Conservation (phyloP, 2,329 filamentous ascomycete genomes). For the Exophiala aquamarina region DNA sequence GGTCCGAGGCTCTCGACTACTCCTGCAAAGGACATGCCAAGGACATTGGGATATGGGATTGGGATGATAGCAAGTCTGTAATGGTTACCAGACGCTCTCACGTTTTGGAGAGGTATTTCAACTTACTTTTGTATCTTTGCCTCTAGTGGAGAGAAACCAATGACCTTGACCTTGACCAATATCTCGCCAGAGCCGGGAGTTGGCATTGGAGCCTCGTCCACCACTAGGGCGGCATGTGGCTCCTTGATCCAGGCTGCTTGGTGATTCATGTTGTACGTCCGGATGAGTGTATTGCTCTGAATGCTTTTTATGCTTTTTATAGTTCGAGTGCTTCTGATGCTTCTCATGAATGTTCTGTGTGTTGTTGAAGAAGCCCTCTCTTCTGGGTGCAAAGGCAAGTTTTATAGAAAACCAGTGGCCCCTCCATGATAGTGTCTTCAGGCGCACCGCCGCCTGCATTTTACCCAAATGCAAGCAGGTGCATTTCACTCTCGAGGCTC, state of each 20-base stretch:
- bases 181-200: constrained; percentile 16
- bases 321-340: no score
- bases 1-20: constrained; percentile 18
- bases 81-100: background rate
- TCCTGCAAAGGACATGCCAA: constrained; percentile 22
- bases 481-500: no score
- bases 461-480: no score
- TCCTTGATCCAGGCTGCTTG: constrained; percentile 13
- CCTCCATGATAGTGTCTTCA: no score
- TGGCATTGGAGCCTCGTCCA: constrained; percentile 5
- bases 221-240: constrained; percentile 4
- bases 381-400: no score
- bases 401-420: no score
- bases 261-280: constrained; percentile 8
- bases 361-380: no score
- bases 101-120: background rate
- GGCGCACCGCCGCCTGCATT: no score
- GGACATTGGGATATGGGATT: constrained; percentile 22
- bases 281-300: no score
- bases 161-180: constrained; percentile 18
- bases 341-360: no score
- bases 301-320: no score
- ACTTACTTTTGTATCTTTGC: constrained; percentile 24
- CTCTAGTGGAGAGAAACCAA: constrained; percentile 25
- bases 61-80: constrained; percentile 3